phyloP scores from a whole-genome alignment of 2,329 filamentous ascomycete species.

The Aspergillus ochraceoroseus region DNA sequence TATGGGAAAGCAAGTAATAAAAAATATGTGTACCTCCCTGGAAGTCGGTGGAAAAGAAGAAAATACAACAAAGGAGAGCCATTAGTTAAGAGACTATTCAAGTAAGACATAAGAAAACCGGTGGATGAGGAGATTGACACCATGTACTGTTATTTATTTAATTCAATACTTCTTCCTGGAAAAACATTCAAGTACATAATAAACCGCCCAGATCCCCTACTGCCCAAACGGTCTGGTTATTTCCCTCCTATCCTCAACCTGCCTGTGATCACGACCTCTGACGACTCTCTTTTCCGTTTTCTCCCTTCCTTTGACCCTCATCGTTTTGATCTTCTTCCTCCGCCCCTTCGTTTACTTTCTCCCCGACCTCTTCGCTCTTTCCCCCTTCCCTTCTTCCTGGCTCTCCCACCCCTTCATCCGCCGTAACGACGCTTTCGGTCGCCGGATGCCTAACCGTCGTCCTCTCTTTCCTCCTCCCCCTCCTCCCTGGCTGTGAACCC shows the following conservation, averaged over 20 bases:
- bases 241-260: constrained; percentile 10
- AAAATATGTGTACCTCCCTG: too few species aligned
- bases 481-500: constrained; percentile 20
- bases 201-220: constrained; percentile 7
- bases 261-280: not conserved
- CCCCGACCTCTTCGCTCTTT: constrained; percentile 6
- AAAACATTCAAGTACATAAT: too few species aligned
- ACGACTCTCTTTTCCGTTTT: constrained; percentile 3
- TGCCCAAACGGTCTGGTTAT: constrained; percentile 11
- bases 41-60: too few species aligned
- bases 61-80: too few species aligned
- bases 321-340: constrained; percentile 5
- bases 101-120: too few species aligned
- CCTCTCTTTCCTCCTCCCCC: constrained; percentile 17
- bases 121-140: too few species aligned
- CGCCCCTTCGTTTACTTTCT: constrained; percentile 5
- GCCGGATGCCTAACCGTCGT: constrained; percentile 24
- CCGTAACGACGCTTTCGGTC: constrained; percentile 12
- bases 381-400: not conserved
- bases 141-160: too few species aligned
- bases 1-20: too few species aligned
- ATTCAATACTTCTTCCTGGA: too few species aligned
- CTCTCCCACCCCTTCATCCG: constrained; percentile 1
- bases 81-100: too few species aligned
- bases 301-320: constrained; percentile 4